phyloP scores from a whole-genome alignment of 2,329 filamentous ascomycete species.

The Leptodontidium sp. region DNA sequence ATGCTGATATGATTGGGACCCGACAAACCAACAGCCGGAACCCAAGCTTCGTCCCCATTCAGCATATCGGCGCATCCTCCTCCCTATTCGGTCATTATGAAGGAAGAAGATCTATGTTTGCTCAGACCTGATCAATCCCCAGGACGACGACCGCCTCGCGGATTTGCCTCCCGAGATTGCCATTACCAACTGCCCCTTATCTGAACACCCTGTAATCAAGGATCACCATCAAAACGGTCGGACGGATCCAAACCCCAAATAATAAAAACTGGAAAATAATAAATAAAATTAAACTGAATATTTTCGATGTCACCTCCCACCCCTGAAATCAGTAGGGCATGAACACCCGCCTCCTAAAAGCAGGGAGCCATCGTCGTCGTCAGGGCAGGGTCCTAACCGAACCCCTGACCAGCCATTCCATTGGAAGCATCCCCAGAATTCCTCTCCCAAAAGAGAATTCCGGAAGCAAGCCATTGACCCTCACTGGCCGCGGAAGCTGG shows the following conservation, averaged over 20 bases:
- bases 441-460: conserved; percentile 8
- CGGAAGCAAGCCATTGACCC: conserved; percentile 9
- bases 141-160: conserved; percentile 23
- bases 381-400: neutral
- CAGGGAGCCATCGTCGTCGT: neutral
- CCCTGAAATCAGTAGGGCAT: conserved; percentile 14
- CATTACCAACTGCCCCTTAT: conserved; percentile 16
- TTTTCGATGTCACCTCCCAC: neutral
- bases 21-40: conserved; percentile 17
- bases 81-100: conserved; percentile 14
- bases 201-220: conserved; percentile 19
- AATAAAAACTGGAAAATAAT: neutral
- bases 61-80: neutral
- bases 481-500: conserved; percentile 18
- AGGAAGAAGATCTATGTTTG: conserved; percentile 7
- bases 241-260: neutral
- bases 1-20: neutral
- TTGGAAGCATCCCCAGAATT: conserved; percentile 4
- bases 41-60: conserved; percentile 10
- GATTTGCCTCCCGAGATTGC: conserved; percentile 22
- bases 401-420: conserved; percentile 18
- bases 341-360: conserved; percentile 16
- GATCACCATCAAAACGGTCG: conserved; percentile 2
- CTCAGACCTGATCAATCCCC: conserved; percentile 10
- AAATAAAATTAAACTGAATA: neutral